Evolutionary conservation across 805 yeast species (phyloP).

Genomic region (Schizosaccharomyces lindneri): DNA sequence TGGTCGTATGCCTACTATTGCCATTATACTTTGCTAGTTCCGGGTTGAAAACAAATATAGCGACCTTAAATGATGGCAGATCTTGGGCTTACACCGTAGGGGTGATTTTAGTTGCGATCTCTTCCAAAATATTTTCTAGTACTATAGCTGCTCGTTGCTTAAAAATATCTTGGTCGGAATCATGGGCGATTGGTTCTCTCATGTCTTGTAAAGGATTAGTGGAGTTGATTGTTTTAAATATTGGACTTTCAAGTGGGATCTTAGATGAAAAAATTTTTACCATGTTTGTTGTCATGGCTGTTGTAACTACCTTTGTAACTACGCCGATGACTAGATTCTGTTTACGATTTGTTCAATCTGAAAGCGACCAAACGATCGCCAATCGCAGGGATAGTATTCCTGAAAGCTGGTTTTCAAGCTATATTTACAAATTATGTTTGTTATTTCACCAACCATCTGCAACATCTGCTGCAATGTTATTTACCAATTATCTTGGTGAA

Average conservation of each 20-base stretch:
- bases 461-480: no score
- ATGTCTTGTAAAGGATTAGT: conserved; percentile 83
- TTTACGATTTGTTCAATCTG: background rate
- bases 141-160: conserved; percentile 33
- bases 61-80: conserved; percentile 33
- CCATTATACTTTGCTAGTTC: conserved; percentile 65
- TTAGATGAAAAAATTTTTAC: conserved; percentile 40
- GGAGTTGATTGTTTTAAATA: conserved; percentile 55
- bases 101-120: conserved; percentile 38
- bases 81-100: conserved; percentile 65
- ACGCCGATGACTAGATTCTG: conserved; percentile 37
- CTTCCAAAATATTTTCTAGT: conserved; percentile 47
- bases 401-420: no score
- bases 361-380: no score
- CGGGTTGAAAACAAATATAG: conserved; percentile 47
- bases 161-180: conserved; percentile 48
- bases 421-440: no score
- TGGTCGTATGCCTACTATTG: conserved; percentile 43
- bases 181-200: conserved; percentile 48
- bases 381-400: no score
- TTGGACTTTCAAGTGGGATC: conserved; percentile 49
- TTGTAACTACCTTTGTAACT: conserved; percentile 52
- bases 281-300: conserved; percentile 66
- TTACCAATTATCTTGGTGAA: no score
- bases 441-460: no score